Base-by-base conservation (phyloP, 108 stramenopile genomes). In the Seminavis robusta region DNA sequence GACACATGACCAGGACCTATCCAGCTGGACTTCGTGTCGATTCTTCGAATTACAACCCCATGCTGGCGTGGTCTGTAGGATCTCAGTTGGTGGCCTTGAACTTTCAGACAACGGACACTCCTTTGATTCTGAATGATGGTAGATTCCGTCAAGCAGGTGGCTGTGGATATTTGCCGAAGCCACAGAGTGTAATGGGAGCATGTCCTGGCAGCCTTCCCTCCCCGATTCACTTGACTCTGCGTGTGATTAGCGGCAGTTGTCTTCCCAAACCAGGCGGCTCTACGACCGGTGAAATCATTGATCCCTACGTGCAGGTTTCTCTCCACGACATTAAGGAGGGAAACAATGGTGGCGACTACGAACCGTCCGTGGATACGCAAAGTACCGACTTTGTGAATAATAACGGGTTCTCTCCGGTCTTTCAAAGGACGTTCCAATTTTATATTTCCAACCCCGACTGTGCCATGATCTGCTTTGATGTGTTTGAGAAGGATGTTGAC, bases 11-110 rank as follows among this genome's bases (percentile, higher is more conserved):
- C 4, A 66, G 97, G 32, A 94, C 84, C 0, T 98, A 96, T 70
- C 97, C 97, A 5, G 74, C 86, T 43, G 93, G 91, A 10, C 25
- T 51, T 30, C 62, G 91, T 23, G 69, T 95, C 4, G 92, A 96
- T 58, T 95, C 94, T 3, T 88, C 86, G 38, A 98, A 98, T 66
- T 95, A 88, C 65, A 88, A 88, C 75, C 97, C 97, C 25, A 47
- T 86, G 15, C 38, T 92, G 24, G 73, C 83, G n/a, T 98, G 95
- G 95, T 42, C 71, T 24, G 67, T 84, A 56, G 95, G 95, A n/a
- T 80, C 65, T 51, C 97, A 98, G 73, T 56, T 98, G 34, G 94
- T 95, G 32, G 92, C 95, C 6, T 68, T 98, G 32, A 98, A 98
- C 69, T 94, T 88, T 55, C 97, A 98, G 56, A 91, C 94, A 0